Conservation (phyloP, 148 eudicot genomes). For the Dianthus caryophyllus region DNA sequence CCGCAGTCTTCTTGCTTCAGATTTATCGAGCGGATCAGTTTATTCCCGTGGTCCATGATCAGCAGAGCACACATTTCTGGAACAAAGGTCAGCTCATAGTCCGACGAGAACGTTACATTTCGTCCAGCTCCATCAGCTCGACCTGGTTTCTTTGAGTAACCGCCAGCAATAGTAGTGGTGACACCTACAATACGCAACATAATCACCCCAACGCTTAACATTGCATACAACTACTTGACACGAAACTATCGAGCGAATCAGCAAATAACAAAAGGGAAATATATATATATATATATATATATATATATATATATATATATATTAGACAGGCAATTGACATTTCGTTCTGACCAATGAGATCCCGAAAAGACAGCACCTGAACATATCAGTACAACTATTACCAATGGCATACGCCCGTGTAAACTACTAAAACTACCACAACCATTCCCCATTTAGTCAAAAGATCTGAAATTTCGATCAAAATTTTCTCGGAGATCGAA, state of each 20-base stretch:
- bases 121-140: slow-evolving; percentile 56
- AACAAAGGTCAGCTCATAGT: slow-evolving; percentile 53
- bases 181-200: slow-evolving; percentile 64
- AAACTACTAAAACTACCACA: background rate
- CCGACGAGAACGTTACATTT: slow-evolving; percentile 57
- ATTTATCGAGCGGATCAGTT: slow-evolving; percentile 63
- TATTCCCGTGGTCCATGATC: slow-evolving; percentile 60
- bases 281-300: no score
- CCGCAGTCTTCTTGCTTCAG: slow-evolving; percentile 58
- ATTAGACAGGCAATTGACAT: no score
- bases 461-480: no score
- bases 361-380: no score
- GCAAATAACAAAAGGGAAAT: no score
- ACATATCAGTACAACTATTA: background rate
- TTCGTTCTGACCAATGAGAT: no score
- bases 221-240: background rate
- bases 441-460: no score
- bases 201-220: slow-evolving; percentile 20
- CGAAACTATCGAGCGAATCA: no score
- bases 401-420: background rate
- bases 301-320: no score
- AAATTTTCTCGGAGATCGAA: no score
- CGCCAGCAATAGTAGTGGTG: slow-evolving; percentile 70
- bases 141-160: slow-evolving; percentile 38
- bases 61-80: slow-evolving; percentile 61